Base-by-base conservation (phyloP, 225 moss, liverwort and hornwort species). In the Thuidium tamariscinum region DNA sequence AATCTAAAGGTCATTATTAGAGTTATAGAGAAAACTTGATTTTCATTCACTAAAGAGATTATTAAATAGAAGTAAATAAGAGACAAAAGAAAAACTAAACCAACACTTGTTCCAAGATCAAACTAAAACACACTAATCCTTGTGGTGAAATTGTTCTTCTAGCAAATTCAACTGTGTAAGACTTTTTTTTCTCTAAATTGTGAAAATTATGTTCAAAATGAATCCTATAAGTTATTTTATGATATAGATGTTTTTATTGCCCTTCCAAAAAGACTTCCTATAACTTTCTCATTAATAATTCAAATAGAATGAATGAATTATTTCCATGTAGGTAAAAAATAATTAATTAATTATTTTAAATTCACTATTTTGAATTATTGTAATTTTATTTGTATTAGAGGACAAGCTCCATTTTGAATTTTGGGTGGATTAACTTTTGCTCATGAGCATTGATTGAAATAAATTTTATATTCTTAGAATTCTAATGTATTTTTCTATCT, bases 1-100 rank as follows among this genome's bases (percentile, higher is more conserved):
- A 67, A 37, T 4, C 4, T 3, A 8, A 15, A 26, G 8, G 5
- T 13, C 2, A 0, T 23, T 8, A 41, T 0, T 2, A 0, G 0
- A 14, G 9, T 14, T 15, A 49, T 3, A 49, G 44, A 6, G 9
- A 44, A 44, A 44, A 44, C 1, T 67, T 26, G 3, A 70, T 26
- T 42, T 41, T 2, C 8, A 68, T 68, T 23, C n/a, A n/a, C 7
- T 69, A 12, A 21, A 22, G 19, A 68, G 2, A 67, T 39, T 69
- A 2, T 69, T 69, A 11, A 41, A 1, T 41, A 41, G 15, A 41
- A 41, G 5, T 8, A 41, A 7, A 1, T 69, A 13, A 13, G 69
- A 41, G 14, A 25, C 1, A 25, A 69, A 14, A 0, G 13, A 69
- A 25, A 7, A 14, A 14, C 8, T 14, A 41, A 41, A 25, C 41